These are phyloP conservation scores for Ustilago nuda DNA, from an alignment of 1,284 basidiomycete species.

Conservation along the genomic window DNA sequence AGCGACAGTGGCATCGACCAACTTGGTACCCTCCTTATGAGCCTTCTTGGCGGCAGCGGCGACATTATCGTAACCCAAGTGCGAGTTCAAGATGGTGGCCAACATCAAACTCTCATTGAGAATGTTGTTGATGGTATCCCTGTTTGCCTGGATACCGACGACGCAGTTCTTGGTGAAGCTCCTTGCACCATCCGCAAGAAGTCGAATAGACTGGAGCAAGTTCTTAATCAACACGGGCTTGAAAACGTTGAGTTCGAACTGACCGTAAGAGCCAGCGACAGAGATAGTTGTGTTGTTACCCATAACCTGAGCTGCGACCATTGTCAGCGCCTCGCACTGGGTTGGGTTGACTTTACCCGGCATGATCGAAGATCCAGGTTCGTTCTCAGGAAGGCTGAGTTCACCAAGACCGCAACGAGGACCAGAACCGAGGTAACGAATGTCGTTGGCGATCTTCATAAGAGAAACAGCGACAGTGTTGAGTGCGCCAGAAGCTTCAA, in stretches of 20 bases:
- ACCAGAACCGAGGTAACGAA: constrained; percentile 96
- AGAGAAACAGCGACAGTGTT: constrained; percentile 94
- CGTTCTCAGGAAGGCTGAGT: constrained; percentile 94
- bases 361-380: constrained; percentile 99
- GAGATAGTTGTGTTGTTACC: constrained; percentile 96
- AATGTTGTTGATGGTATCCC: constrained; percentile 87
- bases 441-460: constrained; percentile 99
- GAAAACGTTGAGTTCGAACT: constrained; percentile 99
- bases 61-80: constrained; percentile 95
- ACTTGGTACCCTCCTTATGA: constrained; percentile 94
- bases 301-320: constrained; percentile 99
- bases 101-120: constrained; percentile 91
- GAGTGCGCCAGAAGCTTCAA: constrained; percentile 95
- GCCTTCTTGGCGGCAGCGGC: constrained; percentile 99
- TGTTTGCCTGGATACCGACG: constrained; percentile 94
- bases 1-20: constrained; percentile 92
- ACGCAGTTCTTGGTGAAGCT: constrained; percentile 96
- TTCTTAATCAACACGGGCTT: constrained; percentile 99
- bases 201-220: constrained; percentile 91
- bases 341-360: constrained; percentile 99
- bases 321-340: constrained; percentile 95
- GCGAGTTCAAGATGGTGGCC: constrained; percentile 91
- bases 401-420: constrained; percentile 98
- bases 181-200: constrained; percentile 84
- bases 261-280: constrained; percentile 91